Conservation (phyloP, 1,284 basidiomycete genomes). For the Ustilago esculenta region DNA sequence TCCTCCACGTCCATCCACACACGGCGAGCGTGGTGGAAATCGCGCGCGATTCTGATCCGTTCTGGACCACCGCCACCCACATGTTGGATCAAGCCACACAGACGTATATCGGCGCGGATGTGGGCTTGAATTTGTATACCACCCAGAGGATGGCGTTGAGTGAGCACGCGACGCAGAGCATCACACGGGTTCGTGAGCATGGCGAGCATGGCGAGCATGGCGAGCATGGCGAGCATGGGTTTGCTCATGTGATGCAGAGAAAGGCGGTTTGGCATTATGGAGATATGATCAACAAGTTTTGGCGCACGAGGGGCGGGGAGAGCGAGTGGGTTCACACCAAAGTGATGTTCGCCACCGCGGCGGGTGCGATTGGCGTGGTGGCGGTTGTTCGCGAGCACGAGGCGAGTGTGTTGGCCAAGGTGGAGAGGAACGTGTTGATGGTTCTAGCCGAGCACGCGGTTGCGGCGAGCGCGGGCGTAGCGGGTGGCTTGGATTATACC, state of each 20-base stretch:
- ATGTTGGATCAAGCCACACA: slow-evolving; percentile 45
- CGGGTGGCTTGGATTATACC: slow-evolving; percentile 42
- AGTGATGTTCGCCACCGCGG: slow-evolving; percentile 59
- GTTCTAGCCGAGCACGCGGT: too few species aligned
- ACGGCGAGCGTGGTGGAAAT: slow-evolving; percentile 49
- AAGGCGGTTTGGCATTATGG: slow-evolving; percentile 61
- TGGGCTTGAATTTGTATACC: slow-evolving; percentile 63
- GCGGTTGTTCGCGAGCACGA: slow-evolving; percentile 28
- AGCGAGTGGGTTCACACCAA: too few species aligned
- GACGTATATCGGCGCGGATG: slow-evolving; percentile 62
- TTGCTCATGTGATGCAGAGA: slow-evolving; percentile 58
- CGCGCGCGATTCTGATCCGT: slow-evolving; percentile 63
- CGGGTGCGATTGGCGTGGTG: slow-evolving; percentile 57
- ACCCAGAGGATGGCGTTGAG: slow-evolving; percentile 46
- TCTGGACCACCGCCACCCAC: slow-evolving; percentile 62
- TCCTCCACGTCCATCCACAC: slow-evolving; percentile 47
- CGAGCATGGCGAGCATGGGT: too few species aligned
- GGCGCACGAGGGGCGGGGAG: too few species aligned
- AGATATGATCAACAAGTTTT: slow-evolving; percentile 63
- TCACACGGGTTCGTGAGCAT: slow-evolving; percentile 32
- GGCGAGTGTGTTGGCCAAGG: slow-evolving; percentile 28
- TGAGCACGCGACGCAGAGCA: slow-evolving; percentile 31
- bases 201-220: too few species aligned
- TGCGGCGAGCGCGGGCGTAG: slow-evolving; percentile 13
- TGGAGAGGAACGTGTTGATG: slow-evolving; percentile 58